Evolutionary conservation across 208 protist species (phyloP), one percentile per base, ranked within the genome.

Genomic region (Vickermania ingenoplastis): DNA sequence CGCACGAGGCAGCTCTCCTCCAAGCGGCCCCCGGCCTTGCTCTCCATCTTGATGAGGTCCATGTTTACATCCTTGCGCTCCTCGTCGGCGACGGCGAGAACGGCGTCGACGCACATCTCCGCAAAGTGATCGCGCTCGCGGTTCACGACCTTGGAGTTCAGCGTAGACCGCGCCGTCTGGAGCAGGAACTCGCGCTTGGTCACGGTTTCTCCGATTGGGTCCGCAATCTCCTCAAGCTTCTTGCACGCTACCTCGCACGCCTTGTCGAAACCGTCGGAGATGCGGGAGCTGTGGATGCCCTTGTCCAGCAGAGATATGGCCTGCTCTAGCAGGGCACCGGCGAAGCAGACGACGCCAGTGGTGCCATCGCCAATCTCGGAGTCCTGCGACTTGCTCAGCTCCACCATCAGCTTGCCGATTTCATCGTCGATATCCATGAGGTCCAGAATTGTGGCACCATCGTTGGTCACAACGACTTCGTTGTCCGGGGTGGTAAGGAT

Each of bases 361-460:
- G 99, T 99, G 29, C 99, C 99, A 76, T 99, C 99, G 53, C 99
- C 99, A 69, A 99, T 99, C 81, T 99, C 99, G 31, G 98, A 97
- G 71, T 99, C 99, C 80, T 99, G 98, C 21, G 97, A 99, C 72
- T 99, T 97, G 65, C 97, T 99, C 29, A 99, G 87, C 73, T 99
- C 97, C 5, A 99, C 98, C 69, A 99, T 81, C 23, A 99, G 85
- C 81, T 99, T 98, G 24, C 95, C 99, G 50, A 99, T 98, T 73
- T 99, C 96, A 79, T 99, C 97, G 57, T 99, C 87, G 28, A 99
- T 98, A 57, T 99, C 92, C 96, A 99, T 99, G 4, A 98, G 81
- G 30, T 98, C 86, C 0, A 99, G 68, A 59, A 99, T 99, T 21
- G 98, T 99, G 0, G 98, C 98, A 24, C 99, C 99, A 73, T 99